Evolutionary conservation across 2,329 filamentous ascomycete genomes (phyloP).

Genomic region (Ramularia collo-cygni): DNA sequence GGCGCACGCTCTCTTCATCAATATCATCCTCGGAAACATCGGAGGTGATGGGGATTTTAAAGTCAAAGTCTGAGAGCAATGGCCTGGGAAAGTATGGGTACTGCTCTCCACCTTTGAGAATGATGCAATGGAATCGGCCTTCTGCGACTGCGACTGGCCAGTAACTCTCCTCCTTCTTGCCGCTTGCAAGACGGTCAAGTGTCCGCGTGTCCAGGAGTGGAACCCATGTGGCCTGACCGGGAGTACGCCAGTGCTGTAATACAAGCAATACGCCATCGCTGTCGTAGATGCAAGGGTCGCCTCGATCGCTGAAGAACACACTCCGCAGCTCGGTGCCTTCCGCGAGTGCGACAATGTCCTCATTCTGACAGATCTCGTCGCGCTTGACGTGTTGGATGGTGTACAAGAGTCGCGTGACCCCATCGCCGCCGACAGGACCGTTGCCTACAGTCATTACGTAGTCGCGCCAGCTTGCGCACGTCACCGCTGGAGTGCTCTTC

Average conservation of each 20-base stretch:
- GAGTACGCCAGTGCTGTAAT: constrained; percentile 81
- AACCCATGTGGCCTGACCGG: constrained; percentile 81
- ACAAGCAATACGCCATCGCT: constrained; percentile 82
- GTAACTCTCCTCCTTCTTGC: constrained; percentile 82
- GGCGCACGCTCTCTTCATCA: constrained; percentile 34
- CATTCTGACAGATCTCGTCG: constrained; percentile 89
- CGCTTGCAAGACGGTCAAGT: constrained; percentile 72
- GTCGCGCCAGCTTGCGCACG: constrained; percentile 88
- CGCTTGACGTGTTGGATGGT: constrained; percentile 91
- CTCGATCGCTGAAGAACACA: constrained; percentile 86
- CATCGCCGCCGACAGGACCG: constrained; percentile 73
- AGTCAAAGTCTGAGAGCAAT: constrained; percentile 86
- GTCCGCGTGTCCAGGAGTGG: constrained; percentile 85
- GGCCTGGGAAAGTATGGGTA: constrained; percentile 91
- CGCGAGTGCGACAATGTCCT: constrained; percentile 81
- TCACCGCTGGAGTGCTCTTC: constrained; percentile 83
- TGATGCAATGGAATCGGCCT: constrained; percentile 95
- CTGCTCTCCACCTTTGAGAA: constrained; percentile 88
- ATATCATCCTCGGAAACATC: constrained; percentile 36
- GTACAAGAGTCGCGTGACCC: constrained; percentile 72
- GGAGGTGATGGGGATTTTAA: constrained; percentile 69
- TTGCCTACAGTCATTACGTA: constrained; percentile 97
- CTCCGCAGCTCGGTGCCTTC: constrained; percentile 66
- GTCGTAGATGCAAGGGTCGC: constrained; percentile 97
- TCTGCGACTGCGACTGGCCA: constrained; percentile 93